These are phyloP conservation scores for Pseudogymnoascus pannorum DNA, from an alignment of 2,329 filamentous ascomycete genomes.

Conservation along the genomic window DNA sequence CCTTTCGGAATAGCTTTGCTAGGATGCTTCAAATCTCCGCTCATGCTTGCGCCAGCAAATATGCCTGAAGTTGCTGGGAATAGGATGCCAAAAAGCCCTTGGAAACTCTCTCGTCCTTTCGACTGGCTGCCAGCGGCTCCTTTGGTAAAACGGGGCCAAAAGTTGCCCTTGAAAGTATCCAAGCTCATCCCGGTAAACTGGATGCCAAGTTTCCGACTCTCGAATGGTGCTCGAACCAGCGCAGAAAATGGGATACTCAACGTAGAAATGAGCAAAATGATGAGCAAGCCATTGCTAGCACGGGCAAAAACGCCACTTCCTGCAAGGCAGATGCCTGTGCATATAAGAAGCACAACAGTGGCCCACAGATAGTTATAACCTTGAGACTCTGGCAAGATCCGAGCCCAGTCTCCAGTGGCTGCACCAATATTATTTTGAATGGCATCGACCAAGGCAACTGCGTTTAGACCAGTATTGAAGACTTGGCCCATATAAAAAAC, in stretches of 20 bases:
- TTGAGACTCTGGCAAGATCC: slow-evolving; percentile 60
- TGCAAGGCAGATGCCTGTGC: slow-evolving; percentile 68
- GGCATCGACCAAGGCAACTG: slow-evolving; percentile 79
- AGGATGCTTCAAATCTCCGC: slow-evolving; percentile 73
- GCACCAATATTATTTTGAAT: slow-evolving; percentile 67
- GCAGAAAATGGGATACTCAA: slow-evolving; percentile 79
- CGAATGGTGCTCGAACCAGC: slow-evolving; percentile 60
- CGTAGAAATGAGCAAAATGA: slow-evolving; percentile 64
- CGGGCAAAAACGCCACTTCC: slow-evolving; percentile 74
- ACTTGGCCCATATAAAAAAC: slow-evolving; percentile 88
- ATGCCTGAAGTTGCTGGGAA: slow-evolving; percentile 61
- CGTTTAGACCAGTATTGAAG: slow-evolving; percentile 80
- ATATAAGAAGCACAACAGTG: slow-evolving; percentile 62
- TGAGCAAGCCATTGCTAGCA: slow-evolving; percentile 68
- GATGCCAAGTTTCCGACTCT: slow-evolving; percentile 52
- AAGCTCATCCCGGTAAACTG: slow-evolving; percentile 72
- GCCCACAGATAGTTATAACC: slow-evolving; percentile 74
- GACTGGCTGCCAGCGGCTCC: slow-evolving; percentile 57
- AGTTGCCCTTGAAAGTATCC: slow-evolving; percentile 64
- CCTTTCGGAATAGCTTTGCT: slow-evolving; percentile 79
- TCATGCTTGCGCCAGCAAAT: slow-evolving; percentile 78
- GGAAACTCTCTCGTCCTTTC: slow-evolving; percentile 60
- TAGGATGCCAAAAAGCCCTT: slow-evolving; percentile 77
- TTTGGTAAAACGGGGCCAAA: slow-evolving; percentile 58
- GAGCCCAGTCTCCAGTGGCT: slow-evolving; percentile 45